Percentiles rank a stretch among this genome's conserved stretches.
These are phyloP conservation scores for Oehlia diaphana DNA, from an alignment of 192 early-diverging fungal species.

Conservation along the genomic window DNA sequence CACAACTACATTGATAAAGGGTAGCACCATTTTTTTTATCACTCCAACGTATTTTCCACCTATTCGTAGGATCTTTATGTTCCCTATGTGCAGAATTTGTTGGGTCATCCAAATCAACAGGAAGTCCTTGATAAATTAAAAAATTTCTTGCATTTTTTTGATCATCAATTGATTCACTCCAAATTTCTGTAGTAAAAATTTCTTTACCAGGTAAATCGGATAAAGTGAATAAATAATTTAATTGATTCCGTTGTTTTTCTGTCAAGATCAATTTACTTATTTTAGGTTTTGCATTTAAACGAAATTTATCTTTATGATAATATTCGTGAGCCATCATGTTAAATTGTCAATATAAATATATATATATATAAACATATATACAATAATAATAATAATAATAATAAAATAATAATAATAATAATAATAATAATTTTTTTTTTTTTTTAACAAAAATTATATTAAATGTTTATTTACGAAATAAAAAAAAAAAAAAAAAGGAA, in stretches of 20 bases:
- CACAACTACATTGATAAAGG: constrained; percentile 18
- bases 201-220: background rate
- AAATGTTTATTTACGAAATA: no score
- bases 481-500: no score
- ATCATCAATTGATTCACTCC: background rate
- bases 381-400: no score
- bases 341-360: no score
- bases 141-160: background rate
- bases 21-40: constrained; percentile 16
- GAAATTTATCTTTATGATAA: constrained; percentile 11
- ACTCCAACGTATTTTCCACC: constrained; percentile 11
- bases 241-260: background rate
- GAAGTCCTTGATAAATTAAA: constrained; percentile 2
- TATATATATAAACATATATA: no score
- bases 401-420: no score
- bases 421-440: no score
- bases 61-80: background rate
- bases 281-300: constrained; percentile 14
- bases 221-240: background rate
- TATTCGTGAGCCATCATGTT: no score
- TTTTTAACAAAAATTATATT: no score
- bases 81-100: no score
- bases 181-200: constrained; percentile 5
- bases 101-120: background rate
- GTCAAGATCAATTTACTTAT: constrained; percentile 8